These are phyloP conservation scores for Tritrichomonas musculus DNA, from an alignment of 208 protist species.

Conservation along the genomic window DNA sequence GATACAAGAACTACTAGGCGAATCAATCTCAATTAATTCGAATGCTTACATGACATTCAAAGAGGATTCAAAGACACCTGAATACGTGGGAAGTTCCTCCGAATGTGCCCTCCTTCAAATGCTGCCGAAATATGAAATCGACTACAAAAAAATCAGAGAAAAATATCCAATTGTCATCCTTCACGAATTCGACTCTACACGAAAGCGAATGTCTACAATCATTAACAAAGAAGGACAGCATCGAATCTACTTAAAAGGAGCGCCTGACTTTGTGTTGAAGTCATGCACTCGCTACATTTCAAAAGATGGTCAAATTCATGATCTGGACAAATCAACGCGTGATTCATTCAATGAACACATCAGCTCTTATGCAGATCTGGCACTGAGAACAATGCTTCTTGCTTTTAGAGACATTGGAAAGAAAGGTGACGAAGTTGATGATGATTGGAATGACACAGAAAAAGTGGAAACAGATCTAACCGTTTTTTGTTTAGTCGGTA, in stretches of 20 bases:
- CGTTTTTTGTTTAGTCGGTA: not conserved
- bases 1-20: not conserved
- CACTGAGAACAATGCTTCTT: not conserved
- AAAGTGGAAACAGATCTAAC: not conserved
- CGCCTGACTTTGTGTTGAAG: not conserved
- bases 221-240: not conserved
- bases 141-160: not conserved
- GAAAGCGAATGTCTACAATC: constrained; percentile 24
- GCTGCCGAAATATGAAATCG: not conserved
- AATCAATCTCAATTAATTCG: not conserved
- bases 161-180: not conserved
- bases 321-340: not conserved
- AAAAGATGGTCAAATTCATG: not conserved
- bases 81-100: not conserved
- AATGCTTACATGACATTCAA: not conserved
- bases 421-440: not conserved
- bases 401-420: not conserved
- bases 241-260: not conserved
- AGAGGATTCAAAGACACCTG: not conserved
- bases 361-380: not conserved
- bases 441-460: not conserved
- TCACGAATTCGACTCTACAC: not conserved
- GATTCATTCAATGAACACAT: not conserved
- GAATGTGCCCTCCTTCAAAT: not conserved
- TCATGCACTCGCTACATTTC: not conserved